These are phyloP conservation scores for Phytopythium kandeliae DNA, from an alignment of 352 stramenopile genomes.

Conservation along the genomic window DNA sequence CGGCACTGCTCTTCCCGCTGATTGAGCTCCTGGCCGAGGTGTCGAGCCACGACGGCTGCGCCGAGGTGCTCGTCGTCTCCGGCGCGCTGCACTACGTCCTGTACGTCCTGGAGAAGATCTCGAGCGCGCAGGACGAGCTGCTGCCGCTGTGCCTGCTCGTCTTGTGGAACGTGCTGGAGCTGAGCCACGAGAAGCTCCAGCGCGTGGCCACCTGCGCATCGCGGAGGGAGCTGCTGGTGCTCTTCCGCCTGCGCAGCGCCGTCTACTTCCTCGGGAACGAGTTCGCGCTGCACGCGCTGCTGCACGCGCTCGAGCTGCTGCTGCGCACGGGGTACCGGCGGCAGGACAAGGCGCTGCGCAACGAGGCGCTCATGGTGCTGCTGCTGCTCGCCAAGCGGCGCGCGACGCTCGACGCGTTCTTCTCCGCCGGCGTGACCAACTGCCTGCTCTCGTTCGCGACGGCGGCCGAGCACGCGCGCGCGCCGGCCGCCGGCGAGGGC, in stretches of 20 bases:
- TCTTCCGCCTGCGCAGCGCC: constrained; percentile 60
- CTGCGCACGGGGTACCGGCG: constrained; percentile 51
- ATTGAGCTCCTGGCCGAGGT: constrained; percentile 63
- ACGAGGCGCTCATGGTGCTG: constrained; percentile 69
- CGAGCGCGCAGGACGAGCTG: constrained; percentile 56
- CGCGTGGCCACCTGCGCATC: constrained; percentile 31
- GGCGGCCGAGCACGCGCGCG: constrained; percentile 30
- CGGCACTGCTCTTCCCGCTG: constrained; percentile 46
- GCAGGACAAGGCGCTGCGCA: constrained; percentile 78
- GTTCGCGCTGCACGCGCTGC: constrained; percentile 50
- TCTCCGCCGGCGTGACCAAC: constrained; percentile 44
- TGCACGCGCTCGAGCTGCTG: constrained; percentile 52
- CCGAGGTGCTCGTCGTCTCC: constrained; percentile 59
- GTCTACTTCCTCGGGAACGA: constrained; percentile 54
- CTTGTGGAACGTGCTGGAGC: constrained; percentile 75
- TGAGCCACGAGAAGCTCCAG: constrained; percentile 50
- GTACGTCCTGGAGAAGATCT: constrained; percentile 51
- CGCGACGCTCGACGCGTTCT: constrained; percentile 47
- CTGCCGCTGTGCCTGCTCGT: constrained; percentile 61
- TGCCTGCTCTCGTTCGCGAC: constrained; percentile 65
- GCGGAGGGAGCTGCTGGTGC: constrained; percentile 47
- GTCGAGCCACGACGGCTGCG: constrained; percentile 56
- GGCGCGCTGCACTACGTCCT: constrained; percentile 63
- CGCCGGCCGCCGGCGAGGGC: constrained; percentile 10
- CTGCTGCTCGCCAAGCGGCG: constrained; percentile 46